A percentile compares a stretch with the other conserved stretches of the same genome.
phyloP scores from a whole-genome alignment of 1,139 yeast genomes.

The Yamadazyma blattariae region DNA sequence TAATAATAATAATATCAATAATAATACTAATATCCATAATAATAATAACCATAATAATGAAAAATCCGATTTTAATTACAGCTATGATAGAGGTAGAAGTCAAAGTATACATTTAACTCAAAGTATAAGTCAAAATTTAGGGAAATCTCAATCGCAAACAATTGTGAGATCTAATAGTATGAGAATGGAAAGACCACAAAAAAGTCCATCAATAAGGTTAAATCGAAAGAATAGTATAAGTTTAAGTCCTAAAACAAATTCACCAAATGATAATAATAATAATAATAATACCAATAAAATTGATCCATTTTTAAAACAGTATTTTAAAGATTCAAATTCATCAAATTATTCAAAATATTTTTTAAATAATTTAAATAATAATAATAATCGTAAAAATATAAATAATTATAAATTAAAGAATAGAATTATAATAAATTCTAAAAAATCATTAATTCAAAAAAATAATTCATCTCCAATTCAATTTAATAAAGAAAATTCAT shows the following conservation, averaged over 20 bases:
- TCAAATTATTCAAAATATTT: constrained; percentile 10
- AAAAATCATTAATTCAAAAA: constrained; percentile 2
- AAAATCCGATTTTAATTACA: too few relatives aligned
- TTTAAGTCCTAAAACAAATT: background rate
- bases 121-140: background rate
- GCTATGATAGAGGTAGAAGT: too few relatives aligned
- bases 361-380: constrained; percentile 5
- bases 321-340: constrained; percentile 9
- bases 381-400: background rate
- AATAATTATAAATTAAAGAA: constrained; percentile 1
- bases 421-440: constrained; percentile 6
- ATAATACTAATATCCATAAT: background rate
- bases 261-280: background rate
- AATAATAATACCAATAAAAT: too few relatives aligned
- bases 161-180: constrained; percentile 1
- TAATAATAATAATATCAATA: background rate
- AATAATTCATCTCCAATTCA: constrained; percentile 1
- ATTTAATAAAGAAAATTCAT: background rate
- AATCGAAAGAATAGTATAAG: constrained; percentile 1
- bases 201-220: constrained; percentile 6
- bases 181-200: background rate
- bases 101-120: too few relatives aligned
- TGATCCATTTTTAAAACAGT: constrained; percentile 14
- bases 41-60: background rate
- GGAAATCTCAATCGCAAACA: background rate